phyloP scores from a whole-genome alignment of 306 rosid species.

The Elaeagnus macrophylla region DNA sequence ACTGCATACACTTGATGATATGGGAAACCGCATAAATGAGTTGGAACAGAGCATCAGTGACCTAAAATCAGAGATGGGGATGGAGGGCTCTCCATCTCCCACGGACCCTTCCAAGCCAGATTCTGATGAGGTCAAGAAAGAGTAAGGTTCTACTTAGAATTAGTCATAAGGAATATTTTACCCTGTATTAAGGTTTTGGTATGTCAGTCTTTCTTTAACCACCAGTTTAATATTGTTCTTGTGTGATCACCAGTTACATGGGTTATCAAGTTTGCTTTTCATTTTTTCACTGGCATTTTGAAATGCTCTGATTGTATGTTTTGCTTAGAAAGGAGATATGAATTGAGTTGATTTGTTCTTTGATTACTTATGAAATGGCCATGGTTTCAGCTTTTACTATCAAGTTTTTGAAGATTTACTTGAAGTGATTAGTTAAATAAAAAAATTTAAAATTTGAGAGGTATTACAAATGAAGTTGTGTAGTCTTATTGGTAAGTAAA shows the following conservation, averaged over 20 bases:
- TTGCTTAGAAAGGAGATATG: not conserved
- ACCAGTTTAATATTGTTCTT: constrained; percentile 3
- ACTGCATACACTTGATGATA: constrained; percentile 82
- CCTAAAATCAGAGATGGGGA: constrained; percentile 83
- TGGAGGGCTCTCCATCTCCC: constrained; percentile 78
- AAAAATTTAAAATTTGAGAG: too few relatives aligned
- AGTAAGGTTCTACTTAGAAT: constrained; percentile 51
- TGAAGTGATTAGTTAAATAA: too few relatives aligned
- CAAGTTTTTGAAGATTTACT: too few relatives aligned
- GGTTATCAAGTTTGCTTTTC: not conserved
- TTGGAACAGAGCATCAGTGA: constrained; percentile 90
- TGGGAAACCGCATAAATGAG: constrained; percentile 88
- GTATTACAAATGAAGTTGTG: too few relatives aligned
- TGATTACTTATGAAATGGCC: too few relatives aligned
- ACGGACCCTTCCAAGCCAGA: constrained; percentile 33
- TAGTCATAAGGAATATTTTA: constrained; percentile 19
- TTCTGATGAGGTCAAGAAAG: constrained; percentile 48
- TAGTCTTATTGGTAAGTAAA: too few relatives aligned
- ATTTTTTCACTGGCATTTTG: not conserved
- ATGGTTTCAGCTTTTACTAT: too few relatives aligned
- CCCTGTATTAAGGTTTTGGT: constrained; percentile 15
- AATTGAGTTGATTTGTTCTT: not conserved
- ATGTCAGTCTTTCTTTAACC: constrained; percentile 7
- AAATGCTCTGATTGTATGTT: not conserved
- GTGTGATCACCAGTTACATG: not conserved